These are phyloP conservation scores for Vaccinium vitisidaea DNA, from an alignment of 148 eudicot genomes.

Conservation along the genomic window DNA sequence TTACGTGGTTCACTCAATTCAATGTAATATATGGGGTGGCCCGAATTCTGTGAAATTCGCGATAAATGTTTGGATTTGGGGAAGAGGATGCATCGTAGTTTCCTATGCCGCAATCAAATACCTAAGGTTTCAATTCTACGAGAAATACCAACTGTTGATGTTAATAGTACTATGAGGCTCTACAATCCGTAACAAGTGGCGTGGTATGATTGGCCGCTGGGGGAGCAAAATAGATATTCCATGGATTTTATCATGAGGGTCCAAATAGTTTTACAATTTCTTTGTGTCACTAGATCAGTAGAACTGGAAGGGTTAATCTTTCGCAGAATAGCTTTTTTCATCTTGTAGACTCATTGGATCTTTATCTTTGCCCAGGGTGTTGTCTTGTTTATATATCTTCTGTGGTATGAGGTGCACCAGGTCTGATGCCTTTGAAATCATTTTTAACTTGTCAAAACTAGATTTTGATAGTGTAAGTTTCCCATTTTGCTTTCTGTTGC, in stretches of 20 bases:
- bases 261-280: not conserved
- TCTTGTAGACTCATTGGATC: not conserved
- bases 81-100: not conserved
- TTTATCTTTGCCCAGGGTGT: not conserved
- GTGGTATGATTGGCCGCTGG: not conserved
- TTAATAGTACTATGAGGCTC: not conserved
- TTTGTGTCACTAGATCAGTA: not conserved
- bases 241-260: not conserved
- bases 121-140: not conserved
- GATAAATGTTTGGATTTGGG: not conserved
- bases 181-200: not conserved
- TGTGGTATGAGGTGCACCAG: not conserved
- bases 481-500: not conserved
- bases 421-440: not conserved
- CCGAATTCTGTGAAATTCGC: not conserved
- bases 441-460: not conserved
- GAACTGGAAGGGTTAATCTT: not conserved
- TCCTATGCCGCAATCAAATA: not conserved
- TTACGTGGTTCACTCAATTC: not conserved
- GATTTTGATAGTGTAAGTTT: not conserved
- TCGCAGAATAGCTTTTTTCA: not conserved
- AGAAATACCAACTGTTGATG: not conserved
- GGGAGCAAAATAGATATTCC: not conserved
- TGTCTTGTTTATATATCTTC: not conserved
- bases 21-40: not conserved